Evolutionary conservation across 2,329 filamentous ascomycete species (phyloP).

Genomic region (Diaporthe eres): DNA sequence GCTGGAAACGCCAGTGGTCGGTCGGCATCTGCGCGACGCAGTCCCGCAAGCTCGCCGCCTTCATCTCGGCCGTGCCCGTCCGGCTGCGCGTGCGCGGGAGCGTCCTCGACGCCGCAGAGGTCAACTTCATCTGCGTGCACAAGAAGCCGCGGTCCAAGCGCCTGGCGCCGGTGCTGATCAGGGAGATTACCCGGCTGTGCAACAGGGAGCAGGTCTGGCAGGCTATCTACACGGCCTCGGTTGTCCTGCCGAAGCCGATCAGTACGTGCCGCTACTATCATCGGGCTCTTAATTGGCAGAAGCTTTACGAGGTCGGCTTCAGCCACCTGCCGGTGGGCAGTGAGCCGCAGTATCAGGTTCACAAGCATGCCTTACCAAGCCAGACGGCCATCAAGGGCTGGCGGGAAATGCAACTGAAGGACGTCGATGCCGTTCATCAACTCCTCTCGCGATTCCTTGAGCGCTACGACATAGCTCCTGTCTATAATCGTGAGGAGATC

Average conservation of each 20-base stretch:
- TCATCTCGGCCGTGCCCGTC: background rate
- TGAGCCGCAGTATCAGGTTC: background rate
- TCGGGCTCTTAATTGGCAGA: background rate
- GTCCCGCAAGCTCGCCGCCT: background rate
- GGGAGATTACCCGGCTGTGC: background rate
- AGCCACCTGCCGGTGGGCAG: background rate
- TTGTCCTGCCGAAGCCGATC: background rate
- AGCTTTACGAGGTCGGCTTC: background rate
- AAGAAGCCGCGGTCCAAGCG: background rate
- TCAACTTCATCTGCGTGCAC: background rate
- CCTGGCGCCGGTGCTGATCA: background rate
- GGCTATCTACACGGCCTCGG: background rate
- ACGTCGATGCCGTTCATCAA: background rate
- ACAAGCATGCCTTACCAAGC: background rate
- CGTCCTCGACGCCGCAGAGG: background rate
- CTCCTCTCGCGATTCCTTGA: background rate
- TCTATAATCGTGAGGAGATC: background rate
- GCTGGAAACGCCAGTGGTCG: background rate
- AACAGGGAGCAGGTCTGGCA: background rate
- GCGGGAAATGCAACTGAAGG: background rate
- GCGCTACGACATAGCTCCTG: background rate
- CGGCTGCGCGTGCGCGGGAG: background rate
- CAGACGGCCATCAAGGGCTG: background rate
- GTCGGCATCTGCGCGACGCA: background rate
- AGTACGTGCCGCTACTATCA: background rate